Percentiles rank a stretch among this genome's conserved stretches.
These are phyloP conservation scores for Basidiobolus meristosporus DNA, from an alignment of 371 early-diverging fungal genomes.

Conservation along the genomic window DNA sequence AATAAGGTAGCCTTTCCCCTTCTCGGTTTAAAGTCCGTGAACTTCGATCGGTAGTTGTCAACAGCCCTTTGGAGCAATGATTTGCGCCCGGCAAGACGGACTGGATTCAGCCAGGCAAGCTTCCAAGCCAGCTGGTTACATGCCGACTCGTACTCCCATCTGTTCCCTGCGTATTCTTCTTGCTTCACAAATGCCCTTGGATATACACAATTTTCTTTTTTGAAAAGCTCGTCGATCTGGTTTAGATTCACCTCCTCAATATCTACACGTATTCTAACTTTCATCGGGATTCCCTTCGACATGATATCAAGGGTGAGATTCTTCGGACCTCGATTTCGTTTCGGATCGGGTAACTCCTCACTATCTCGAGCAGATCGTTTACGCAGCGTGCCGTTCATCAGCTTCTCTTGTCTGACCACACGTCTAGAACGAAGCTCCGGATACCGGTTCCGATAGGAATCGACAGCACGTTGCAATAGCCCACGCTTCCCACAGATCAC, in stretches of 20 bases:
- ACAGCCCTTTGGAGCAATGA: conserved; percentile 4
- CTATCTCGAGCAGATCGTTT: background rate
- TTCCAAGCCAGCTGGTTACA: conserved; percentile 58
- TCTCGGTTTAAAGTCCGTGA: conserved; percentile 3
- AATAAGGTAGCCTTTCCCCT: conserved; percentile 2
- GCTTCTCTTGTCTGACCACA: conserved; percentile 64
- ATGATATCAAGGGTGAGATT: conserved; percentile 25
- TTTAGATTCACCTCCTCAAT: conserved; percentile 17
- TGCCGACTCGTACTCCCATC: conserved; percentile 32
- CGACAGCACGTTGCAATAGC: conserved; percentile 86
- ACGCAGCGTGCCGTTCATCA: conserved; percentile 26
- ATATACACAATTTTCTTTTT: conserved; percentile 32
- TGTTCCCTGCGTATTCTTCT: conserved; percentile 22
- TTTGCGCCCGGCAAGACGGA: conserved; percentile 2
- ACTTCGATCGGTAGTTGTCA: conserved; percentile 2
- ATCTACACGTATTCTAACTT: conserved; percentile 34
- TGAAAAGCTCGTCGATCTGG: conserved; percentile 25
- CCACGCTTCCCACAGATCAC: conserved; percentile 77
- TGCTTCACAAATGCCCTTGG: conserved; percentile 24
- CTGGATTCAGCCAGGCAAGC: conserved; percentile 14
- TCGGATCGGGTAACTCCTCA: background rate
- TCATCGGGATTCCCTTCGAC: conserved; percentile 18
- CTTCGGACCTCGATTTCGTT: conserved; percentile 10
- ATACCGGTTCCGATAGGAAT: conserved; percentile 76
- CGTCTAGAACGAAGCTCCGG: conserved; percentile 63